Conservation (phyloP, 2,329 filamentous ascomycete genomes). For the Sporothrix curviconia region DNA sequence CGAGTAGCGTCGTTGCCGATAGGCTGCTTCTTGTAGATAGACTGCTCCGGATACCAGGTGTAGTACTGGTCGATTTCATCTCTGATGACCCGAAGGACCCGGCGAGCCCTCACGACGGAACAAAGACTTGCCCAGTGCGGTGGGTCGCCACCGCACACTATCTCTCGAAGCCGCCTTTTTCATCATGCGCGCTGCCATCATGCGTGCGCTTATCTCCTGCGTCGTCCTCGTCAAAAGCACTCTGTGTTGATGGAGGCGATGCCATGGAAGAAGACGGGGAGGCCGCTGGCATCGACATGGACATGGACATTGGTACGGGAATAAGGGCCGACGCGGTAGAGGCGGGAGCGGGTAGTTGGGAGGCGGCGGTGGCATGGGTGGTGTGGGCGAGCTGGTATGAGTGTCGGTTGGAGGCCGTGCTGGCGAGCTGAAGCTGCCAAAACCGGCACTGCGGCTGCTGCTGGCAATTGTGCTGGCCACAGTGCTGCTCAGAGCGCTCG, state of each 20-base stretch:
- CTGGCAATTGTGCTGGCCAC: neutral
- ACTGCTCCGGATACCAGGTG: neutral
- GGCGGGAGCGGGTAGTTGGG: neutral
- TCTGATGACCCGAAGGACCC: neutral
- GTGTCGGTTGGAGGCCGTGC: slow-evolving; percentile 4
- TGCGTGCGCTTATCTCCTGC: neutral
- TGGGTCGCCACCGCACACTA: slow-evolving; percentile 8
- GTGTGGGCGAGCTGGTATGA: neutral
- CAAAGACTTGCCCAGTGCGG: slow-evolving; percentile 4
- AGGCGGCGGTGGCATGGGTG: neutral
- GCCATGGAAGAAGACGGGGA: too few relatives aligned
- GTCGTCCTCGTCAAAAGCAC: slow-evolving; percentile 20
- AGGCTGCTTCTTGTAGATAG: neutral
- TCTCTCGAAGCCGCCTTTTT: neutral
- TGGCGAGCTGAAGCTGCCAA: slow-evolving; percentile 11
- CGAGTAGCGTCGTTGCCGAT: slow-evolving; percentile 8
- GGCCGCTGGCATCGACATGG: neutral
- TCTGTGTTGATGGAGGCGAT: slow-evolving; percentile 1
- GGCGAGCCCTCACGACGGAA: slow-evolving; percentile 7
- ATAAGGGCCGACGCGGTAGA: neutral
- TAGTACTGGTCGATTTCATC: neutral
- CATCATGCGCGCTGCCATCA: slow-evolving; percentile 2
- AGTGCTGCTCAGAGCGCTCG: slow-evolving; percentile 4
- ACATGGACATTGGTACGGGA: neutral
- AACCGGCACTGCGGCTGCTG: neutral